Evolutionary conservation across 805 yeast species (phyloP), one percentile per base, ranked within the genome.

Genomic region (Hanseniaspora lachancei): DNA sequence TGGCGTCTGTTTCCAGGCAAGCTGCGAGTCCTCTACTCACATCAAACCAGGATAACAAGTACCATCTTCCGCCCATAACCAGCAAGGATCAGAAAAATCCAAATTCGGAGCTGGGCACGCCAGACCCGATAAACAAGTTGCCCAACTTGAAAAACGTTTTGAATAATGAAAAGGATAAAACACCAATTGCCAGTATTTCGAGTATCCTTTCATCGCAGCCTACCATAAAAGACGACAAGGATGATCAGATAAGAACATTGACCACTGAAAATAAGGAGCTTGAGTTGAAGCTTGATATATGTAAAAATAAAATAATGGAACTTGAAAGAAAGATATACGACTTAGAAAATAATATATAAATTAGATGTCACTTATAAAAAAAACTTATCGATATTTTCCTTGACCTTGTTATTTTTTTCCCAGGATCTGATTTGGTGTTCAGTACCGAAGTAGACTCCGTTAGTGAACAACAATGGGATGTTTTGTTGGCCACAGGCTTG

Each of bases 401-500:
- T 55, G 32, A 66, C 57, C 5, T 60, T 58, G 18, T 62, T 66
- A 1, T 57, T 58, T 21, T 58, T 57, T 57, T 68, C 71, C 54
- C 57, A 63, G 29, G 58, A 54, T 48, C 63, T 68, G 50, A 68
- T 52, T 36, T 68, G 65, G 23, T 58, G 35, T 52, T 68, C 71
- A 16, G 71, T 68, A 13, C 65, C 70, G 66, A 68, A 67, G 36
- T 63, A 49, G 23, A 60, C 57, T 18, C 71, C 70, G 39, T 66
- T 57, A 2, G 64, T 66, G 42, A 64, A 61, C 23, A 68, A 57
- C 4, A 69, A 65, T 42, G 71, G 71, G 24, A 68, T 57, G 57
- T 67, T 67, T 59, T 69, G 61, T 18, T 41, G 42, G 34, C 63
- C 61, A 5, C 69, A 68, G 32, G 66, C 59, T 15, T 63, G 63